These are phyloP conservation scores for Colletotrichum tanaceti DNA, from an alignment of 2,329 filamentous ascomycete genomes.

Conservation along the genomic window DNA sequence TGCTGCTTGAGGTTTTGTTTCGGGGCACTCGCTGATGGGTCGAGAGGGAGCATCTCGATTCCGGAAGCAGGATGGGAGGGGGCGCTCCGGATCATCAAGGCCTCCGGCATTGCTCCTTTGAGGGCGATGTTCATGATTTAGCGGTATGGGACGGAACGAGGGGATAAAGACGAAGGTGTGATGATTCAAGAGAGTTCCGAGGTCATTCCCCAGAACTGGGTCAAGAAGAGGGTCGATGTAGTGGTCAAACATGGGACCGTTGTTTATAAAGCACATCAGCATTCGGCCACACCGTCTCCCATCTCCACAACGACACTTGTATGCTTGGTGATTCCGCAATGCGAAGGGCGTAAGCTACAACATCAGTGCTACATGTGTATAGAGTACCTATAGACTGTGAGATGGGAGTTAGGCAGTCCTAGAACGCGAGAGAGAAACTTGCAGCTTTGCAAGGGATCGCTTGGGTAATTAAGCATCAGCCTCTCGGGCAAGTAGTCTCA, in stretches of 20 bases:
- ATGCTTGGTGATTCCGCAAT: background rate
- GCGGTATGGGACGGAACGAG: too few species aligned
- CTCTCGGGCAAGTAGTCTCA: background rate
- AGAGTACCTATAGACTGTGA: background rate
- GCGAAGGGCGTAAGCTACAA: conserved; percentile 6
- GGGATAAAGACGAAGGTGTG: too few species aligned
- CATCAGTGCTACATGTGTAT: background rate
- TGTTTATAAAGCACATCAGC: background rate
- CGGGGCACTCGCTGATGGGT: conserved; percentile 2
- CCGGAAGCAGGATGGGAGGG: background rate
- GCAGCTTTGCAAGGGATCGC: background rate
- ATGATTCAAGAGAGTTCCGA: too few species aligned
- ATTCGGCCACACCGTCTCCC: background rate
- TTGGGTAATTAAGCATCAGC: background rate
- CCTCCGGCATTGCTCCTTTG: conserved; percentile 16
- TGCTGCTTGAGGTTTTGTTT: background rate
- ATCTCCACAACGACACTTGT: too few species aligned
- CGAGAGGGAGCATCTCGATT: conserved; percentile 16
- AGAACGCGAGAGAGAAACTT: background rate
- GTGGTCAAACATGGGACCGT: background rate
- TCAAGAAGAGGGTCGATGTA: background rate
- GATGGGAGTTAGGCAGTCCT: background rate
- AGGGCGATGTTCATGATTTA: conserved; percentile 2
- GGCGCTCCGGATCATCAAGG: background rate
- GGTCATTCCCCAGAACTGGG: background rate